Base-by-base conservation (phyloP, 1,139 yeast genomes). In the Yamadazyma triangularis region DNA sequence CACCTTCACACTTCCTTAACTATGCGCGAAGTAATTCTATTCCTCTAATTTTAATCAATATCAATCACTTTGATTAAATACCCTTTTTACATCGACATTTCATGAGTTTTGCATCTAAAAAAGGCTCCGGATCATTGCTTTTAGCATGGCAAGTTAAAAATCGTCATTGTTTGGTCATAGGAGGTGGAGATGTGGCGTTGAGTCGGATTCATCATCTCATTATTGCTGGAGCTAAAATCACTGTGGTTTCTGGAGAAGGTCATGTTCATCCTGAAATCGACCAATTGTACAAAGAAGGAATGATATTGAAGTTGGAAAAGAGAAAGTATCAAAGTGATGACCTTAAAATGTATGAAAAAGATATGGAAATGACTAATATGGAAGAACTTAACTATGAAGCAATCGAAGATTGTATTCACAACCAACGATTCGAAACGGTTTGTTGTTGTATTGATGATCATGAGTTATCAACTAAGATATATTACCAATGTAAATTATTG, bases 171-270 rank as follows among this genome's bases (percentile, higher is more conserved):
- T 63, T 85, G 15, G 84, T 85, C 2, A 73, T 85, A 27, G 95
- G 95, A 0, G 85, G 82, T 7, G 94, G 95, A 4, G 87, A 81
- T 31, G 95, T 86, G 8, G 95, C 89, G 0, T 63, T 78, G 11
- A 75, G 88, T 23, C 58, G 95, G 34, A 73, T 85, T 10, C 64
- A 70, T 32, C 85, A 82, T 47, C 63, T 85, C 23, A 56, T 83
- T 9, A 70, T 73, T 16, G 91, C 94, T 1, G 73, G 78, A 40
- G 91, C 93, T 4, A 63, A 61, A 32, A 72, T 85, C 27, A 80
- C 88, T 0, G 81, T 85, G 14, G 64, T 86, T 4, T 69, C 89
- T 0, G 81, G 82, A 3, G 31, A 35, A 4, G 27, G 41, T 4
- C 44, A 48, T 12, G 53, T 74, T 3, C 76, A 77, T 33, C 73